A percentile compares a stretch with the other conserved stretches of the same genome.
These are phyloP conservation scores for Blastobotrys peoriensis DNA, from an alignment of 805 yeast genomes.

Conservation along the genomic window DNA sequence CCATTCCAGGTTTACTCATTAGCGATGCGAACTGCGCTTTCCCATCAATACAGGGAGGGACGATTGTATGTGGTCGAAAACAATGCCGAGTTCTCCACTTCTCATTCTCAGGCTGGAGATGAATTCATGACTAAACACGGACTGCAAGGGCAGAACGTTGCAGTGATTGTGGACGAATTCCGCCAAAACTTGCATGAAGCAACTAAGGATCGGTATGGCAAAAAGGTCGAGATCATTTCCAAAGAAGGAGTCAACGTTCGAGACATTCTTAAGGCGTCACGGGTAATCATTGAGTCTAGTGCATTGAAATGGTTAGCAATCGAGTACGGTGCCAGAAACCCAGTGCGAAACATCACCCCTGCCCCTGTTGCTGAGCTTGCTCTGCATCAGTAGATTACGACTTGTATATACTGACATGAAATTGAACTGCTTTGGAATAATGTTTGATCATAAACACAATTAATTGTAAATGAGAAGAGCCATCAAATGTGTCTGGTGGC, in stretches of 20 bases:
- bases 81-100: slow-evolving; percentile 31
- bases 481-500: too few relatives aligned
- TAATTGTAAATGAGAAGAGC: too few relatives aligned
- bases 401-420: too few relatives aligned
- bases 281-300: slow-evolving; percentile 62
- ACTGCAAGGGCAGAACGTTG: slow-evolving; percentile 29
- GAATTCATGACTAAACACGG: slow-evolving; percentile 44
- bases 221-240: slow-evolving; percentile 56
- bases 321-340: slow-evolving; percentile 13
- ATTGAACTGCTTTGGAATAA: too few relatives aligned
- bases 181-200: slow-evolving; percentile 57
- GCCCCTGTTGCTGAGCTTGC: slow-evolving; percentile 1
- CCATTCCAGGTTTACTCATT: slow-evolving; percentile 65
- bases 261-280: slow-evolving; percentile 73
- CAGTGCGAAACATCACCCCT: slow-evolving; percentile 9
- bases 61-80: slow-evolving; percentile 63
- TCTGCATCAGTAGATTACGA: too few relatives aligned
- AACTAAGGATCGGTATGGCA: slow-evolving; percentile 42
- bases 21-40: slow-evolving; percentile 78
- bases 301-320: slow-evolving; percentile 61
- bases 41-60: slow-evolving; percentile 74
- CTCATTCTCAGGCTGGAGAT: slow-evolving; percentile 40
- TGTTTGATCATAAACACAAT: too few relatives aligned
- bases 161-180: slow-evolving; percentile 61
- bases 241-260: slow-evolving; percentile 79